Percentiles rank a stretch among this genome's conserved stretches.
phyloP scores from a whole-genome alignment of 75 land plant genomes.

The Picea sitchensis region DNA sequence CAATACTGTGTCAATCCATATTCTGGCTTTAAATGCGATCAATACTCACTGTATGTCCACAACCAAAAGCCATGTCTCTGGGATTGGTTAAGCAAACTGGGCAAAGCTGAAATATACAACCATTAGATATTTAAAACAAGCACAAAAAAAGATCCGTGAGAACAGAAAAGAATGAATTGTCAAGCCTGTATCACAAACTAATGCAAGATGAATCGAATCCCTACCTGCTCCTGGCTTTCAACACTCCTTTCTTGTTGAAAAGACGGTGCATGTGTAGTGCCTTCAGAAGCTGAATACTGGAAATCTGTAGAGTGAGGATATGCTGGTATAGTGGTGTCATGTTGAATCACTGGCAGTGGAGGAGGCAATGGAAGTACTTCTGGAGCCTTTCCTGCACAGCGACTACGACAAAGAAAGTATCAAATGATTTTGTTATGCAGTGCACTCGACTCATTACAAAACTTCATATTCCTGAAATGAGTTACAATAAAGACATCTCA shows the following conservation, averaged over 20 bases:
- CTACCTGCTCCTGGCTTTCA: constrained; percentile 7
- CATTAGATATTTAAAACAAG: not conserved
- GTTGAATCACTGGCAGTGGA: not conserved
- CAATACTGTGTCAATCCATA: not conserved
- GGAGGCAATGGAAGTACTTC: not conserved
- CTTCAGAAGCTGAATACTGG: not conserved
- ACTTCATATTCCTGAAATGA: not conserved
- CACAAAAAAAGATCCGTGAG: not conserved
- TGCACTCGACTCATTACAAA: not conserved
- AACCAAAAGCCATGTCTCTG: constrained; percentile 85
- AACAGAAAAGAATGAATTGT: not conserved
- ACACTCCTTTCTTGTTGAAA: not conserved
- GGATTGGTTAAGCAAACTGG: constrained; percentile 73
- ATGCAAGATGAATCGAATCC: not conserved
- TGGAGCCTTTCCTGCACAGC: not conserved
- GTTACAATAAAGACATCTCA: not conserved
- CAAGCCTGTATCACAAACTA: not conserved
- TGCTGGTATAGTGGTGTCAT: not conserved
- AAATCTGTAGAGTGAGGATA: not conserved
- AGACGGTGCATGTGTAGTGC: not conserved
- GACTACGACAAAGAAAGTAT: not conserved
- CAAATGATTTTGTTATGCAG: not conserved
- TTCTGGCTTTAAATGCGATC: not conserved
- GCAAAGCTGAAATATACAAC: constrained; percentile 43
- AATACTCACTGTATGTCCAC: constrained; percentile 78